These are phyloP conservation scores for Mycocalia duriaeana DNA, from an alignment of 1,284 basidiomycete species.

Conservation along the genomic window DNA sequence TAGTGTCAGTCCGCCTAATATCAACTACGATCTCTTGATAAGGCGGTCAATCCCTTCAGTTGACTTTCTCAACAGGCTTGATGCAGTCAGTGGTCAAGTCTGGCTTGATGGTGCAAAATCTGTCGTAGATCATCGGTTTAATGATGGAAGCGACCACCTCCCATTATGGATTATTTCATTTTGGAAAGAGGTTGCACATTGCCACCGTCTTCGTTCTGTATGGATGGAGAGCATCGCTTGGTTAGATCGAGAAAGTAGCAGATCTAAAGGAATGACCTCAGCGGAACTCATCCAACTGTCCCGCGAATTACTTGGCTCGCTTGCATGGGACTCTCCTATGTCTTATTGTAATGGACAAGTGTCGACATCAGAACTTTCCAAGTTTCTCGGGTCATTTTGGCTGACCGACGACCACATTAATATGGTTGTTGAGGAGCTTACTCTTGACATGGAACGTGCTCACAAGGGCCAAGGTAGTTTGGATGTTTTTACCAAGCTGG, in stretches of 20 bases:
- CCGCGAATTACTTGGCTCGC: background rate
- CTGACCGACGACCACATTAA: slow-evolving; percentile 13
- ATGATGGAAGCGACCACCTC: slow-evolving; percentile 15
- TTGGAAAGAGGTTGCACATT: slow-evolving; percentile 11
- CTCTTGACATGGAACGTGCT: background rate
- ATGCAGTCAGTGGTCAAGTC: slow-evolving; percentile 14
- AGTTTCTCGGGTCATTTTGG: slow-evolving; percentile 9
- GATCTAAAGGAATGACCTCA: background rate
- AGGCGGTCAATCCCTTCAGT: slow-evolving; percentile 9
- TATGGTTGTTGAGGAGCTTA: slow-evolving; percentile 13
- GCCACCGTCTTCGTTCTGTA: background rate
- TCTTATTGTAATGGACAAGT: background rate
- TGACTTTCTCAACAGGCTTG: slow-evolving; percentile 11
- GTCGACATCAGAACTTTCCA: background rate
- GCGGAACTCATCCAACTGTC: background rate
- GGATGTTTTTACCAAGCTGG: too few species aligned
- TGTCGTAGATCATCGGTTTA: slow-evolving; percentile 15
- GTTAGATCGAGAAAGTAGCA: slow-evolving; percentile 8
- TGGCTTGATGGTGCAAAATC: slow-evolving; percentile 21
- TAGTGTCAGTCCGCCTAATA: slow-evolving; percentile 11
- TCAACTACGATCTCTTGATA: slow-evolving; percentile 5
- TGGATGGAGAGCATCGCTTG: slow-evolving; percentile 12
- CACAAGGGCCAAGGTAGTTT: too few species aligned
- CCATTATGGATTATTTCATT: slow-evolving; percentile 14
- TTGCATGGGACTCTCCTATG: slow-evolving; percentile 4